Conservation (phyloP, 768 basidiomycete genomes). For the Termitomyces bulborhizus region DNA sequence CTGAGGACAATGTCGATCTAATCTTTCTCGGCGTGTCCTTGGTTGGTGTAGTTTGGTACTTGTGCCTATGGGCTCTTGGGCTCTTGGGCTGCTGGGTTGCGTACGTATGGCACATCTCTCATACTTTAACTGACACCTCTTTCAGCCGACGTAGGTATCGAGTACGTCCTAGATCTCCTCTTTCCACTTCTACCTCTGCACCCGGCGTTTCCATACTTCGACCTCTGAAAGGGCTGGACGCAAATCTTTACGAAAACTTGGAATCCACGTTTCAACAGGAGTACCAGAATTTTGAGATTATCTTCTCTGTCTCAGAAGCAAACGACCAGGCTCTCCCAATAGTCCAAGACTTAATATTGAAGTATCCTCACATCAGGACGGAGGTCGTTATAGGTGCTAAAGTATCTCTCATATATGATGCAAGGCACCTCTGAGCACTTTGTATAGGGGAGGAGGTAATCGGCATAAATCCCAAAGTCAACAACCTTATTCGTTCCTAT, state of each 20-base stretch:
- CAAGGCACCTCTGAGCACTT: not conserved
- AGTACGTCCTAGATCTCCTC: slow-evolving; percentile 55
- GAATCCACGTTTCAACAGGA: slow-evolving; percentile 91
- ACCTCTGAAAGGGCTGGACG: slow-evolving; percentile 91
- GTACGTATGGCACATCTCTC: slow-evolving; percentile 37
- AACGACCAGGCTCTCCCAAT: slow-evolving; percentile 84
- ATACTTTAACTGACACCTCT: not conserved
- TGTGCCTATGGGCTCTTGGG: slow-evolving; percentile 55
- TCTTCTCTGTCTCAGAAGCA: slow-evolving; percentile 87
- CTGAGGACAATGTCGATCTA: not conserved
- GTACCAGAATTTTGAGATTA: slow-evolving; percentile 87
- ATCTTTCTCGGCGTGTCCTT: slow-evolving; percentile 23
- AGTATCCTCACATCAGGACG: slow-evolving; percentile 72
- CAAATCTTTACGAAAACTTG: slow-evolving; percentile 93
- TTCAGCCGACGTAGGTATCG: slow-evolving; percentile 73
- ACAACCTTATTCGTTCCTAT: slow-evolving; percentile 89
- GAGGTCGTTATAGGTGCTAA: slow-evolving; percentile 69
- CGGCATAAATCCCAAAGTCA: slow-evolving; percentile 96
- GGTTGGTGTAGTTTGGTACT: slow-evolving; percentile 56
- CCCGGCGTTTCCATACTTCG: slow-evolving; percentile 94
- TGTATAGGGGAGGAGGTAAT: slow-evolving; percentile 69
- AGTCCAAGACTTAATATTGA: slow-evolving; percentile 67
- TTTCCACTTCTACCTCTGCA: slow-evolving; percentile 41
- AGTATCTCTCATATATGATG: not conserved
- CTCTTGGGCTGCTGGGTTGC: slow-evolving; percentile 63